Percentiles rank a stretch among this genome's conserved stretches.
Conservation (phyloP, 176 grass and related monocot species). For the Carex kokanica region DNA sequence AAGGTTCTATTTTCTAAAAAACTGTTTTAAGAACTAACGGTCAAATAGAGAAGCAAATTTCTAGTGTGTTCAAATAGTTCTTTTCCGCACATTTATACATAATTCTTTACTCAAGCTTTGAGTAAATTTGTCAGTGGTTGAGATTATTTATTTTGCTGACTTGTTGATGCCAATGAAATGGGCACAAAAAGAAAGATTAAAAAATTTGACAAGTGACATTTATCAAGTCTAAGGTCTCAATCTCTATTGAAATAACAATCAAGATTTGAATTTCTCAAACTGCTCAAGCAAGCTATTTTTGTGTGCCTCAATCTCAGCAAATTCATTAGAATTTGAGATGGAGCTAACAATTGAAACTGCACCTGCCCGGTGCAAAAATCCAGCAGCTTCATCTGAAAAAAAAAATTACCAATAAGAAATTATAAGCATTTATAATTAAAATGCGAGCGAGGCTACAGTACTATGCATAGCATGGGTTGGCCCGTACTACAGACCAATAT, state of each 20-base stretch:
- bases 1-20: background rate
- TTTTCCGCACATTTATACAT: too few species aligned
- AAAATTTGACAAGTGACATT: background rate
- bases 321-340: constrained; percentile 52
- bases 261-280: constrained; percentile 51
- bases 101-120: background rate
- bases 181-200: background rate
- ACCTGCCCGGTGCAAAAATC: constrained; percentile 61
- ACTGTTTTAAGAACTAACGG: background rate
- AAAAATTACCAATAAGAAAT: constrained; percentile 18
- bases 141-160: background rate
- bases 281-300: constrained; percentile 49
- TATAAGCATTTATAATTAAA: background rate
- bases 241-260: constrained; percentile 13
- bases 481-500: too few species aligned
- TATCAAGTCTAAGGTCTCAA: background rate
- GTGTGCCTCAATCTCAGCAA: constrained; percentile 56
- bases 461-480: too few species aligned
- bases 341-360: constrained; percentile 59
- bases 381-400: constrained; percentile 61
- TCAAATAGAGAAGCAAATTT: background rate
- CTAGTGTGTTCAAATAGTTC: too few species aligned
- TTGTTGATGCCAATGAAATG: background rate
- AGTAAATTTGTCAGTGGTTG: background rate
- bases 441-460: background rate